These are phyloP conservation scores for Seiridium cupressi DNA, from an alignment of 2,329 filamentous ascomycete species.

Conservation along the genomic window DNA sequence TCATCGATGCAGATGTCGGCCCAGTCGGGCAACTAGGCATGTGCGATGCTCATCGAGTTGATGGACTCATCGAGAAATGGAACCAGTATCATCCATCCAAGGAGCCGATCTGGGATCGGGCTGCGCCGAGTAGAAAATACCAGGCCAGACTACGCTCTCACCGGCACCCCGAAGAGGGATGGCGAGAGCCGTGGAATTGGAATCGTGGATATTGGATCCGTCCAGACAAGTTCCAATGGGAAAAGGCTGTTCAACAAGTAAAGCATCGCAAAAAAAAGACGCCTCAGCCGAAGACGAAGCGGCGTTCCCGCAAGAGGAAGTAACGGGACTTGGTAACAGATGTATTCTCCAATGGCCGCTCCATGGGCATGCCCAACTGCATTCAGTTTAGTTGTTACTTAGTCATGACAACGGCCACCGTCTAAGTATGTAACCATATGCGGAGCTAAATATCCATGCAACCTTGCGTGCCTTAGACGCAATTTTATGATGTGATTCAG, in stretches of 20 bases:
- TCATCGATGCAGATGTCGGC: not conserved
- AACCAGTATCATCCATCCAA: not conserved
- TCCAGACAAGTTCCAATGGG: not conserved
- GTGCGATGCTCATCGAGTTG: not conserved
- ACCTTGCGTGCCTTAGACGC: too few species aligned
- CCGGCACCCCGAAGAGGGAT: not conserved
- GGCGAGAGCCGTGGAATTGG: not conserved
- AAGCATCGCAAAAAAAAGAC: not conserved
- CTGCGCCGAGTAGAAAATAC: not conserved
- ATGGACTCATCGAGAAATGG: not conserved
- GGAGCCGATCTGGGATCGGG: not conserved
- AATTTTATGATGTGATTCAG: too few species aligned
- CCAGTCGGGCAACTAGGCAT: not conserved
- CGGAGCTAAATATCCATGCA: too few species aligned
- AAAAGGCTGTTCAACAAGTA: not conserved
- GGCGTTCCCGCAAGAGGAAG: not conserved
- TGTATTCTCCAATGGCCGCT: too few species aligned
- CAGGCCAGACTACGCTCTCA: not conserved
- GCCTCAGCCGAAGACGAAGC: not conserved
- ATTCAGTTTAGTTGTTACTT: too few species aligned
- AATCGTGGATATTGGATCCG: not conserved
- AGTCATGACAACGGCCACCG: too few species aligned
- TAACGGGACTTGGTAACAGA: too few species aligned
- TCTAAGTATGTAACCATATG: too few species aligned
- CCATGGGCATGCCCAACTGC: too few species aligned